These are phyloP conservation scores for Mortierella polycephala DNA, from an alignment of 371 early-diverging fungal genomes.

Conservation along the genomic window DNA sequence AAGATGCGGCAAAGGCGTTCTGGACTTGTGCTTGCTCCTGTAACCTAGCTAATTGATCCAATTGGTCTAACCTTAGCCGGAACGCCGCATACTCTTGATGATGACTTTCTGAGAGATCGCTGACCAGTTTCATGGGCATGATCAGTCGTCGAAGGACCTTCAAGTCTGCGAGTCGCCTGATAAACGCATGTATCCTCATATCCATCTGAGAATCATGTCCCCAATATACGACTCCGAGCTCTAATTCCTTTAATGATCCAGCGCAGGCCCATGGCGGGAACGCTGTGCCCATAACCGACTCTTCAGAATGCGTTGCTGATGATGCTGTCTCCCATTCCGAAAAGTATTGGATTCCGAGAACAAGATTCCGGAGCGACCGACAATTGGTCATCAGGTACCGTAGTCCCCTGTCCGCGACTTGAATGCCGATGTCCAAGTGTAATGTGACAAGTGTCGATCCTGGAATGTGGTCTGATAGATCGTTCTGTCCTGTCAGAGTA, in stretches of 20 bases:
- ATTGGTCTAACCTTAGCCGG: slow-evolving; percentile 9
- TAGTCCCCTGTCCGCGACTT: slow-evolving; percentile 7
- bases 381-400: slow-evolving; percentile 28
- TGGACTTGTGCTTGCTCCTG: slow-evolving; percentile 6
- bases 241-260: slow-evolving; percentile 9
- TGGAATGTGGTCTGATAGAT: neutral
- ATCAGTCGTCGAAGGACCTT: slow-evolving; percentile 12
- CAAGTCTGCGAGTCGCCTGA: slow-evolving; percentile 23
- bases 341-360: slow-evolving; percentile 25
- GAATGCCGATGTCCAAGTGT: slow-evolving; percentile 9
- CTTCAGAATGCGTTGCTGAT: neutral
- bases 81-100: slow-evolving; percentile 14
- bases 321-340: slow-evolving; percentile 5
- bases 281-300: neutral
- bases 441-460: slow-evolving; percentile 29
- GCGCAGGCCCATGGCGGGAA: slow-evolving; percentile 34
- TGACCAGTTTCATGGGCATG: slow-evolving; percentile 21
- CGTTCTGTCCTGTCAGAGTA: too few species aligned
- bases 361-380: slow-evolving; percentile 15
- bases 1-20: neutral
- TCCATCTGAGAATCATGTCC: slow-evolving; percentile 20
- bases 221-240: slow-evolving; percentile 16
- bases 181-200: slow-evolving; percentile 18
- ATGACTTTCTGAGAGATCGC: slow-evolving; percentile 32
- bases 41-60: slow-evolving; percentile 3